Evolutionary conservation across 305 asterid species (phyloP), one percentile per base, ranked within the genome.

Genomic region (Euphrasia arctica): DNA sequence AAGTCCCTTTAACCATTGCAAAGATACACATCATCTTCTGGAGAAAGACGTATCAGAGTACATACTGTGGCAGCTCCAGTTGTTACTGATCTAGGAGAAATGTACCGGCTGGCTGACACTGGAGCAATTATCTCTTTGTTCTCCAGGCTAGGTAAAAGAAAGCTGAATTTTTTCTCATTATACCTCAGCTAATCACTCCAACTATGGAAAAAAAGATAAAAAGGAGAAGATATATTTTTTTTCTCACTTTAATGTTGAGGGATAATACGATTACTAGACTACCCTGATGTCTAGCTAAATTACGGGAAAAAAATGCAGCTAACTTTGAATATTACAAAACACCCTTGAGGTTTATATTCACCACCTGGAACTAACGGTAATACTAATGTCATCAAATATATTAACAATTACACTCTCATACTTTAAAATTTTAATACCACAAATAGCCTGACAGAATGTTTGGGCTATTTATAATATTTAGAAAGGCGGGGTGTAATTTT

Each of bases 31-130:
- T 91, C 97, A 60, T 91, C 97, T 64, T 81, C 81, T 59, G 97
- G 96, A 77, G 97, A 91, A 80, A 80, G 97, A 73, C 95, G 97
- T 67, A 91, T 91, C 70, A 88, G 97, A 77, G 95, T 91, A 64
- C 97, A 86, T 72, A 91, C 96, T 54, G 88, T 90, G 12, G 96
- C 95, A 15, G 96, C 87, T 78, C 96, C 96, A 45, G 96, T 91
- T 61, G 94, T 84, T 65, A 43, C 94, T 60, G 95, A 86, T 74
- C 74, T 91, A 42, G 84, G 83, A 64, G 95, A 88, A 78, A 84
- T 91, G 97, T 91, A 86, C 76, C 95, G 91, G 69, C 72, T 78
- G 74, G 93, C 97, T 31, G 96, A 91, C 79, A 76, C 80, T 2
- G 96, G 95, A 54, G 96, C 97, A 13, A 64, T 88, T 70, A 72